phyloP scores from a whole-genome alignment of 495 filamentous ascomycete species.

The Trichodelitschia bisporula region DNA sequence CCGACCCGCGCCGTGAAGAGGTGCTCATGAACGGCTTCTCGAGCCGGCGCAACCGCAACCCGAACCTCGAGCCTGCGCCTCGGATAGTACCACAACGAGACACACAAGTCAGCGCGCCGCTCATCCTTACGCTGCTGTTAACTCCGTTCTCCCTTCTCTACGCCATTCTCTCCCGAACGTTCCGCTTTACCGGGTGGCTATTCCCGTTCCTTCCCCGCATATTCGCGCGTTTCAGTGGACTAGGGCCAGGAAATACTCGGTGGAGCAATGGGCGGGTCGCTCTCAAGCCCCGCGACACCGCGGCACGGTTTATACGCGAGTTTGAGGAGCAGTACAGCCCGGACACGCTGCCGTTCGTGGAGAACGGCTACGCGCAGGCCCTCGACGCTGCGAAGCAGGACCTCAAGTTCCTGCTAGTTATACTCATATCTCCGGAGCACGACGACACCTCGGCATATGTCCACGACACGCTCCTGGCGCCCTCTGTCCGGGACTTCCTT shows the following conservation, averaged over 20 bases:
- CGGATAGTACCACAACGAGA: slow-evolving; percentile 55
- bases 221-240: slow-evolving; percentile 19
- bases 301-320: slow-evolving; percentile 65
- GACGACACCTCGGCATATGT: slow-evolving; percentile 77
- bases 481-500: slow-evolving; percentile 47
- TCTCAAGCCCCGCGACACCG: slow-evolving; percentile 63
- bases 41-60: slow-evolving; percentile 9
- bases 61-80: slow-evolving; percentile 37
- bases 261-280: slow-evolving; percentile 44
- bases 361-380: slow-evolving; percentile 73
- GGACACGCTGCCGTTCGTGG: slow-evolving; percentile 44
- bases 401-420: slow-evolving; percentile 67
- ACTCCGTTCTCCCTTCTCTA: slow-evolving; percentile 62
- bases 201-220: slow-evolving; percentile 68
- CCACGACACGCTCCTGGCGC: slow-evolving; percentile 51
- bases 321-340: slow-evolving; percentile 82
- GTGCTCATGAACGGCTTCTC: slow-evolving; percentile 36
- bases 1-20: slow-evolving; percentile 36
- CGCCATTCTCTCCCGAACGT: slow-evolving; percentile 32
- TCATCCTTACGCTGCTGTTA: slow-evolving; percentile 53
- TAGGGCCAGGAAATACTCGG: too few species aligned
- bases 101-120: slow-evolving; percentile 35
- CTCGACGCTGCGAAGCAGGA: slow-evolving; percentile 72
- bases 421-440: slow-evolving; percentile 75
- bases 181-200: slow-evolving; percentile 38